Evolutionary conservation across 768 basidiomycete genomes (phyloP), one percentile per base, ranked within the genome.

Genomic region (Scleroderma bovista): DNA sequence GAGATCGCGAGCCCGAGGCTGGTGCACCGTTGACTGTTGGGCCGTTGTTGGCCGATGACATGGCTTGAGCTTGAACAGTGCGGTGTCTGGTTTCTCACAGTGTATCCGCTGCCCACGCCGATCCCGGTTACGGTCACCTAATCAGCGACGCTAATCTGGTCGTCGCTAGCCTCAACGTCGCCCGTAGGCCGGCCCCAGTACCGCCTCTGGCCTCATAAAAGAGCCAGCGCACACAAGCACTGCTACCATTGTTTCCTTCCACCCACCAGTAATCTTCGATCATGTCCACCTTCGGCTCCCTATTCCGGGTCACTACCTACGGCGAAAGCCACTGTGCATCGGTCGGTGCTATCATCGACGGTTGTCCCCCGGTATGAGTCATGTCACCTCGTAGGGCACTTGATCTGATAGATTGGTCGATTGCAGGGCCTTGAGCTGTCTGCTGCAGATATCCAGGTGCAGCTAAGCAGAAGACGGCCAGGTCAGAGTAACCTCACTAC

Each of bases 281-380:
- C 22, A 97, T 99, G 96, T 95, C 93, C 20, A 89, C 93, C 48
- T 99, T 88, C 69, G 96, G 96, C 20, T 81, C 76, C 22, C 74
- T 90, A 34, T 99, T 90, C 74, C 80, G 92, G 42, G 96, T 99
- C 23, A 94, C 94, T 47, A 99, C 96, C 56, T 99, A 89, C 64
- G 96, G 96, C 51, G 96, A 99, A 74, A 93, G 89, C 55, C 96
- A 99, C 67, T 97, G 96, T 65, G 82, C 89, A 26, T 94, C 92
- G 13, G 96, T 98, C 32, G 96, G 96, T 13, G 93, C 91, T 32
- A 97, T 99, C 69, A 83, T 99, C 60, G 96, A 98, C 65, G 96
- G 96, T 31, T 93, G 93, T 57, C 95, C 95, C 47, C 95, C 95
- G 34, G 95, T 96, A 69, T 50, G 82, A 69, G 26, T 47, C 50